Base-by-base conservation (phyloP, 106 monocot species). In the Dendrobium nobile region DNA sequence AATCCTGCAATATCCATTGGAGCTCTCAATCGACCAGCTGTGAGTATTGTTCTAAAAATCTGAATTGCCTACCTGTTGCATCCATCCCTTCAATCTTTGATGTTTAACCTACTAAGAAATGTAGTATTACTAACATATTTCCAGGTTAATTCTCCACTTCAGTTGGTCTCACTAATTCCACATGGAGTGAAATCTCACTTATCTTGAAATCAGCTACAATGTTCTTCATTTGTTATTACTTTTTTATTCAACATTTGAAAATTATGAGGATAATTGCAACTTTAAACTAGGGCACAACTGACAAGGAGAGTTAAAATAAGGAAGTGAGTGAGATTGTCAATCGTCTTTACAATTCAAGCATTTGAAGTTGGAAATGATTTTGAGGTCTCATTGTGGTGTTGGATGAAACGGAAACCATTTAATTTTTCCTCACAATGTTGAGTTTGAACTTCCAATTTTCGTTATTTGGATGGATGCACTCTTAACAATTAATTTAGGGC, bases 21-120 rank as follows among this genome's bases (percentile, higher is more conserved):
- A 27, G 98, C 90, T 17, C 91, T 98, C 27, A 98, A 89, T 88
- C 84, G 95, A 41, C 98, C 98, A 70, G 84, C 83, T 40, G 98
- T 98, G 54, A 91, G 87, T 90, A 77, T 85, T 76, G 4, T 11
- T 48, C 1, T 47, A 13, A 74, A 27, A 74, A 9, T 74, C 33
- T 42, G 33, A 11, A 74, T 74, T 74, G 4, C 41, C 4, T 70
- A 2, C 33, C n/a, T 4, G 1, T 61, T 31, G 37, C 16, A 70
- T 70, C 33, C 27, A 70, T 13, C 33, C 13, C 27, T 4, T 31
- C 9, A 15, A 20, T 70, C 1, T 70, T 43, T 44, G 43, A 20
- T 44, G 19, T n/a, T 74, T 70, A 33, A 37, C 31, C 70, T 40
- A 33, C 18, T 74, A 15, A 74, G 41, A n/a, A 18, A 74, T 18